Evolutionary conservation across 257 asterid species (phyloP).

Genomic region (Scutellaria baicalensis): DNA sequence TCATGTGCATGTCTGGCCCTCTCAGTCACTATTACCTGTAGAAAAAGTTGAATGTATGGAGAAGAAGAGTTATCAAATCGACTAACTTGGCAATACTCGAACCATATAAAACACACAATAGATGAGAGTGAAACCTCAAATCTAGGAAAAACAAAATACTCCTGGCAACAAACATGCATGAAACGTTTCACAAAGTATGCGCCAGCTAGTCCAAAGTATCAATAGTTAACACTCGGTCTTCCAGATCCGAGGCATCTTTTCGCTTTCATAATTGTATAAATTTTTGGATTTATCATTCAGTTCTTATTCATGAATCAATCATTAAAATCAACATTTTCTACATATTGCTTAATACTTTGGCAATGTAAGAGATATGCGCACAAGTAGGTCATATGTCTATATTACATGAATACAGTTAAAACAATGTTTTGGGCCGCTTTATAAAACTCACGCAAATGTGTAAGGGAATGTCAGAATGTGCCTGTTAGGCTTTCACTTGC

Average conservation of each 20-base stretch:
- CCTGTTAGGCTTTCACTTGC: not conserved
- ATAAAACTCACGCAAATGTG: not conserved
- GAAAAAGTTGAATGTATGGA: conserved; percentile 3
- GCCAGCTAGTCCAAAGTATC: no score
- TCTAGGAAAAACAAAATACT: not conserved
- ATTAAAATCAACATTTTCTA: no score
- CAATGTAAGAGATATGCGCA: not conserved
- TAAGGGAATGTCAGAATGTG: not conserved
- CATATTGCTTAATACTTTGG: not conserved
- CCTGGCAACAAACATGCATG: no score
- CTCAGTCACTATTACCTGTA: conserved; percentile 80
- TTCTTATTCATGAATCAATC: no score
- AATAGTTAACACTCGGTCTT: no score
- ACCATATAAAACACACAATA: not conserved
- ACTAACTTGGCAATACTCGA: not conserved
- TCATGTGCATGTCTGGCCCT: conserved; percentile 90
- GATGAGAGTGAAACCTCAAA: conserved; percentile 2
- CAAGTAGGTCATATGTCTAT: not conserved
- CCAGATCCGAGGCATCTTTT: no score
- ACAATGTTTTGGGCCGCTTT: not conserved
- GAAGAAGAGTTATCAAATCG: conserved; percentile 6
- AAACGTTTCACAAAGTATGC: no score
- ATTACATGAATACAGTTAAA: not conserved
- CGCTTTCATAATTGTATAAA: no score
- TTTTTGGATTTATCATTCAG: no score